Base-by-base conservation (phyloP, 1,284 basidiomycete species). In the Omphalotus olearius region DNA sequence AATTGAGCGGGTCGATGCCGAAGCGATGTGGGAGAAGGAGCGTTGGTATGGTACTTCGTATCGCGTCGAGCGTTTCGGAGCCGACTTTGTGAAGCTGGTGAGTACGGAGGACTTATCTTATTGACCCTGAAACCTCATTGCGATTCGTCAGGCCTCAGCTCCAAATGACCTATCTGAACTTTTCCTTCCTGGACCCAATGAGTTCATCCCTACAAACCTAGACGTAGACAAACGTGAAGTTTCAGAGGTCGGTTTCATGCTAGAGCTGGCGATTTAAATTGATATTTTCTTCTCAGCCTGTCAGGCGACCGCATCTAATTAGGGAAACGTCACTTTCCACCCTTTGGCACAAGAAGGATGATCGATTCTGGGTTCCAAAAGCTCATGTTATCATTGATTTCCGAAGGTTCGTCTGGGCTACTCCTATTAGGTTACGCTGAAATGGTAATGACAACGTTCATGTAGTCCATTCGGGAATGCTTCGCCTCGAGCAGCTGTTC, bases 271-370 rank as follows among this genome's bases (percentile, higher is more conserved):
- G 30, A 7, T 36, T 17, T 23, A 54, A 35, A 52, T 33, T 43
- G 47, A 40, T 43, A 42, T 56, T 17, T 52, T 13, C 7, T 7
- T 33, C 30, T 25, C 60, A 92, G 86, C 88, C 89, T 13, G 66
- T 80, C 50, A 81, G 80, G 52, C 80, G 87, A 26, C 95, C 95
- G 10, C 72, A 79, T 57, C 80, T 94, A 53, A 78, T 98, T 50
- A 74, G 80, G 25, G 78, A 92, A 65, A 91, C 83, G 0, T 69
- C 79, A 0, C 63, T 88, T 30, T 88, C 85, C 1, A 77, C 83
- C 17, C 69, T 97, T 10, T 98, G 94, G 94, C 83, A 94, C 71
- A 98, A 98, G 76, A 93, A 93, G 64, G 95, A 98, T 64, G 94
- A 98, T 67, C 81, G 79, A 55, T 98, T 95, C 73, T 96, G 92